These are phyloP conservation scores for Symbiodinium natans DNA, from an alignment of 73 alveolate species.

Conservation along the genomic window DNA sequence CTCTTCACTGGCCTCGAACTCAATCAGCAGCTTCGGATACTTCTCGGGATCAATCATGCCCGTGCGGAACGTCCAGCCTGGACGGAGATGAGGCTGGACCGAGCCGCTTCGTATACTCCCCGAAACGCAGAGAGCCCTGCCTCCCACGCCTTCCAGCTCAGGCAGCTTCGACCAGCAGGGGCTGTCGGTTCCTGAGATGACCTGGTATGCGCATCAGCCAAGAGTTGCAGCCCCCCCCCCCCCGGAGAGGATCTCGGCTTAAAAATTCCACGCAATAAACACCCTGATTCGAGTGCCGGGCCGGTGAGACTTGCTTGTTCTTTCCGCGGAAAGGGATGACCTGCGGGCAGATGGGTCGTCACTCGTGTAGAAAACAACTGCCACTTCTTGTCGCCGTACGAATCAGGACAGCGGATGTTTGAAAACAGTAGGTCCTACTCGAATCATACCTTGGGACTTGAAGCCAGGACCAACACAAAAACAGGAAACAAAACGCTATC, in stretches of 20 bases:
- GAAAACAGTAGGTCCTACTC: too few species aligned
- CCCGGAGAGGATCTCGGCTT: too few species aligned
- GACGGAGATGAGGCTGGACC: background rate
- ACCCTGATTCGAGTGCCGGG: too few species aligned
- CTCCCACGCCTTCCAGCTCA: conserved; percentile 70
- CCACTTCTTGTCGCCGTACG: too few species aligned
- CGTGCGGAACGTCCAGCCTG: conserved; percentile 92
- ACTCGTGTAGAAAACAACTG: background rate
- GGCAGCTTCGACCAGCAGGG: conserved; percentile 66
- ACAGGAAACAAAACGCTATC: too few species aligned
- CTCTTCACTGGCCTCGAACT: conserved; percentile 80
- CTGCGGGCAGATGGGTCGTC: background rate
- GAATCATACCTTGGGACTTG: too few species aligned
- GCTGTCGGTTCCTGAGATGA: conserved; percentile 69
- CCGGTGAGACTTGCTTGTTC: conserved; percentile 57
- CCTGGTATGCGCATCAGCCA: conserved; percentile 5
- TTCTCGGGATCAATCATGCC: conserved; percentile 90
- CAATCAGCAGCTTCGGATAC: conserved; percentile 61
- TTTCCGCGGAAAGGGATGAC: conserved; percentile 65
- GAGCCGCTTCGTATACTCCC: background rate
- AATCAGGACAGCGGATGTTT: too few species aligned
- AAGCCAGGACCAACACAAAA: too few species aligned
- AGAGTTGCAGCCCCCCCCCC: too few species aligned
- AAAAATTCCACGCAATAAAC: too few species aligned
- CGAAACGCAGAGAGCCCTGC: background rate